Evolutionary conservation across 192 early-diverging fungal genomes (phyloP), one percentile per base, ranked within the genome.

Genomic region (Anaeromyces robustus): DNA sequence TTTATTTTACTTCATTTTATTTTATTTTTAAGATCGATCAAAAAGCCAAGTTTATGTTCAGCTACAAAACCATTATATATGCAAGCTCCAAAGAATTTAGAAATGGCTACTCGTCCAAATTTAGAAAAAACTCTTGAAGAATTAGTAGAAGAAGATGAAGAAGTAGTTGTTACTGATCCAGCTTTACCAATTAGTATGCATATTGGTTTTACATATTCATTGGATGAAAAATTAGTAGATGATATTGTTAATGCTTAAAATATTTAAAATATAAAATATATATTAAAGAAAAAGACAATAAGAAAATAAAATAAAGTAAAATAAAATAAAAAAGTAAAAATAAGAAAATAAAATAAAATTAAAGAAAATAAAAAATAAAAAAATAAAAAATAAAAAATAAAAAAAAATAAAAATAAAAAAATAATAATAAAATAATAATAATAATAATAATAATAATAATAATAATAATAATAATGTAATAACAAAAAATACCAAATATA

Each of bases 21-120:
- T n/a, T n/a, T n/a, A n/a, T n/a, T n/a, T n/a, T n/a, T n/a, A n/a
- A 94, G 93, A 79, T 96, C 95, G 88, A 88, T 99, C 82, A 96
- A 94, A 83, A 89, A 89, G 30, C 97, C 97, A 19, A 94, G 92
- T 81, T 87, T 99, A 80, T 79, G 86, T 29, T 86, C 87, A 0
- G 80, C 84, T 0, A 83, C 85, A 19, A 89, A 84, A 77, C 90
- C 88, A 17, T 84, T 99, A 78, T 99, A 96, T 84, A 95, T 96
- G 92, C 94, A 94, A 84, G 92, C 90, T 13, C 97, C 97, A 39
- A 87, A 87, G 80, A 80, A 84, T 39, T 86, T 99, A 31, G 94
- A 97, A 85, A 87, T 89, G 78, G 88, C 88, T 2, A 95, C 95
- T 22, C 86, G 95, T n/a, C 92, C 92, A 5, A 99, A 99, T 84